Evolutionary conservation across 345 rosid genomes (phyloP), one percentile per base, ranked within the genome.

Genomic region (Raphanus raphanistrum): DNA sequence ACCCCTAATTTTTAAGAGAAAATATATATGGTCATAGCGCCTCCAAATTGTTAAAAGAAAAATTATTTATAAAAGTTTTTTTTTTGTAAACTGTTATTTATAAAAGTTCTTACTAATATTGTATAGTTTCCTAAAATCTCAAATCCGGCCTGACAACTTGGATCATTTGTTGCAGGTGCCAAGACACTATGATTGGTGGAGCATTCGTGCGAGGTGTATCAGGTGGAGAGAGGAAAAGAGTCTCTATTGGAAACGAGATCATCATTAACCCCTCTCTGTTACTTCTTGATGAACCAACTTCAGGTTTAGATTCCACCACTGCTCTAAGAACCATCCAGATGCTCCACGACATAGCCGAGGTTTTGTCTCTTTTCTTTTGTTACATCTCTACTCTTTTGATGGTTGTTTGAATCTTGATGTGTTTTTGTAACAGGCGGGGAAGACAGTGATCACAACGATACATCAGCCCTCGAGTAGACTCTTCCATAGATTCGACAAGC

Each of bases 221-320:
- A 0, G 99, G 99, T 38, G 99, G 99, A 55, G 99, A 95, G 75
- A 88, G 99, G 85, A 95, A 92, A 80, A 84, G 99, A 81, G 99
- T 92, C 29, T 88, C 90, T 61, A 90, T 95, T 11, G 99, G 99
- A 28, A 95, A 84, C 61, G 99, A 95, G 85, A 91, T 95, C 70
- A 84, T 95, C 75, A 88, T 95, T 78, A 95, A 95, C 73, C 99
- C 99, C 57, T 95, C 98, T 38, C 83, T 95, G 32, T 72, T 95
- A 78, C 88, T 95, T 80, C 99, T 95, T n/a, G 99, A 95, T 69
- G 99, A 95, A 84, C 98, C 99, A 35, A 95, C 99, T 48, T 95
- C 99, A 0, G 99, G 99, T 45, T 86, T 95, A 84, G 99, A 95
- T 72, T 95, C 99, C 57, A 95, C 99, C 3, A 95, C 99, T 32